Percentiles rank a stretch among this genome's conserved stretches.
Evolutionary conservation across 2,329 filamentous ascomycete genomes (phyloP).

Genomic region (Gaeumannomyces tritici): DNA sequence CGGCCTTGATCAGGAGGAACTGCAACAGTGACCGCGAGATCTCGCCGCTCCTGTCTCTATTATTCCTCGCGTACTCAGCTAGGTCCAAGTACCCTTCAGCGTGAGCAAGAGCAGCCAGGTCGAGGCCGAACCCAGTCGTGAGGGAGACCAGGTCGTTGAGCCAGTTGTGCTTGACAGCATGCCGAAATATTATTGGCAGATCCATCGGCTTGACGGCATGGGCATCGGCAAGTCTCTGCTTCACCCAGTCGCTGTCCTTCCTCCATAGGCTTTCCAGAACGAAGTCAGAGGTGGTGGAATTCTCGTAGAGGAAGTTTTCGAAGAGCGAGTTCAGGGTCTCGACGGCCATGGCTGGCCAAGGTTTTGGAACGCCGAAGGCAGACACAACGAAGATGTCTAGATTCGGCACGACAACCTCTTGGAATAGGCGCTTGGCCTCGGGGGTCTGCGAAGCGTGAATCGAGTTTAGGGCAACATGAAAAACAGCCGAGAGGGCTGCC

Average conservation of each 20-base stretch:
- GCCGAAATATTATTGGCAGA: constrained; percentile 63
- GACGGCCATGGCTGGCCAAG: constrained; percentile 65
- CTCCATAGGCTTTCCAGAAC: constrained; percentile 88
- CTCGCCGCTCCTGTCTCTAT: constrained; percentile 54
- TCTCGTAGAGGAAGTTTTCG: constrained; percentile 72
- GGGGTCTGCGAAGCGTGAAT: constrained; percentile 50
- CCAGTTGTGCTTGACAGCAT: constrained; percentile 76
- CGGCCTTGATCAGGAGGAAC: constrained; percentile 77
- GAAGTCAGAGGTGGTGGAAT: constrained; percentile 70
- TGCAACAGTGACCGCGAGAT: constrained; percentile 65
- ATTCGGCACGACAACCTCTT: constrained; percentile 61
- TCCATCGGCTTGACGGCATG: constrained; percentile 62
- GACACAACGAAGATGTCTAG: constrained; percentile 72
- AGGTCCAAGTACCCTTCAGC: constrained; percentile 73
- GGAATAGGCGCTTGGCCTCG: constrained; percentile 56
- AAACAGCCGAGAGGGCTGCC: constrained; percentile 65
- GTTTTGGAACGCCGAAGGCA: constrained; percentile 66
- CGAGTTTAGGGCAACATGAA: constrained; percentile 54
- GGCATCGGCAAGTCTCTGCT: constrained; percentile 65
- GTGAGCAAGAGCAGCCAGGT: constrained; percentile 78
- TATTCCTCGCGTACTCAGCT: constrained; percentile 67
- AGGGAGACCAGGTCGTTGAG: constrained; percentile 70
- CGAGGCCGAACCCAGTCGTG: constrained; percentile 75
- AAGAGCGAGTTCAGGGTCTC: constrained; percentile 72
- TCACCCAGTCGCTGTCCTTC: constrained; percentile 82